Evolutionary conservation across 2,329 filamentous ascomycete species (phyloP).

Genomic region (Claviceps sp.): DNA sequence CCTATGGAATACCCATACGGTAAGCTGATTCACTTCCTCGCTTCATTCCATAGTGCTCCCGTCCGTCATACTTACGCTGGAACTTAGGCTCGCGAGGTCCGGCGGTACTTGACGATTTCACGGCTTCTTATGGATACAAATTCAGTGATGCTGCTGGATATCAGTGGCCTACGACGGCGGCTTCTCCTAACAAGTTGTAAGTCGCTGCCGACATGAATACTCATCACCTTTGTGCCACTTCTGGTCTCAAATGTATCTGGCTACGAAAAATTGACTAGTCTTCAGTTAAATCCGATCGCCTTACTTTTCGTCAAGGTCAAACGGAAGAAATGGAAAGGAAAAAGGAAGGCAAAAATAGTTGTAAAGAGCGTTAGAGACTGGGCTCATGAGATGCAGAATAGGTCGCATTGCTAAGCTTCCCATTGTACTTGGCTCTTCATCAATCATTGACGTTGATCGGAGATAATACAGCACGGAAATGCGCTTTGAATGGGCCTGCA

Average conservation of each 20-base stretch:
- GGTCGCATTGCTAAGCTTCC: neutral
- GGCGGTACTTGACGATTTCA: constrained; percentile 94
- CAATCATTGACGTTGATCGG: neutral
- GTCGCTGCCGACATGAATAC: constrained; percentile 16
- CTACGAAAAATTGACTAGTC: neutral
- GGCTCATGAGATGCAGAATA: neutral
- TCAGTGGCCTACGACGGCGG: constrained; percentile 78
- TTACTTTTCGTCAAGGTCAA: neutral
- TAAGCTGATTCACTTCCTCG: constrained; percentile 32
- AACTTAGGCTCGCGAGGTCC: constrained; percentile 87
- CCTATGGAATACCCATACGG: constrained; percentile 99
- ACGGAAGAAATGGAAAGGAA: no score
- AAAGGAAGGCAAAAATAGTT: neutral
- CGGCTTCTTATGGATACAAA: constrained; percentile 94
- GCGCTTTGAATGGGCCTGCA: neutral
- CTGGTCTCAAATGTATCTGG: neutral
- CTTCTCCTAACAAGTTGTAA: constrained; percentile 68
- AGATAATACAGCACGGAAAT: neutral
- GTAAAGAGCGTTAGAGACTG: neutral
- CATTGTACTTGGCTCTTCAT: neutral
- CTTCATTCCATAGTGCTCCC: neutral
- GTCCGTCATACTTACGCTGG: neutral
- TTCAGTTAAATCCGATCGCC: neutral
- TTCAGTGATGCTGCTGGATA: constrained; percentile 95
- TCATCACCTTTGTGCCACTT: constrained; percentile 7